Evolutionary conservation across 2,329 filamentous ascomycete species (phyloP), one percentile per base, ranked within the genome.

Genomic region (Trichoderma atrobrunneum): DNA sequence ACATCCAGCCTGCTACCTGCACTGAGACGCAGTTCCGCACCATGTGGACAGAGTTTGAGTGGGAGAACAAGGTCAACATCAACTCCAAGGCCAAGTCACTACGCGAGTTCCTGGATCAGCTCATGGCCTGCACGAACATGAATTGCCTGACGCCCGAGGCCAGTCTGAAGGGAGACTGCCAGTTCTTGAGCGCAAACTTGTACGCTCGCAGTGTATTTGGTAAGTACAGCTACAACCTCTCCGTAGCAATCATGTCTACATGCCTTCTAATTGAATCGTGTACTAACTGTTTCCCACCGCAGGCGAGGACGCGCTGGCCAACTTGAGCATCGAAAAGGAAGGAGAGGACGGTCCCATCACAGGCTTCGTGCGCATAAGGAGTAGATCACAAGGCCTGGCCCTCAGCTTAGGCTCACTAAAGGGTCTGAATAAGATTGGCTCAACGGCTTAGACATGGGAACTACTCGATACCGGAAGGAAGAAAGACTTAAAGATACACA

Each of bases 11-110:
- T 1, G 95, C 95, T 7, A 91, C 94, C 18, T 99, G 96, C 87
- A 96, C 94, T 5, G 96, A 99, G 86, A 98, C 95, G 12, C 94
- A 98, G 79, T 99, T 99, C 91, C 90, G 96, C 73, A 97, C 94
- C n/a, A 99, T 99, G 96, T 99, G 96, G 96, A 99, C 96, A 48
- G 96, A 99, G 81, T 99, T 99, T 76, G 96, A 99, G 81, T 99
- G 96, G 96, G 96, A 99, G 87, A 99, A 99, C 86, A 99, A 99
- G 89, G 95, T 99, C 82, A 99, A 99, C 85, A 98, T 99, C 85
- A 98, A 98, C 84, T 97, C 93, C 75, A 98, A 98, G 87, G 94
- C 93, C 76, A 97, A 95, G 86, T 92, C 90, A 32, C 87, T 99
- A 73, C 90, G 95, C 64, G 94, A 97, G 24, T 99, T 99, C 89